Evolutionary conservation across 495 filamentous ascomycete genomes (phyloP).

Genomic region (Penicillium desertorum): DNA sequence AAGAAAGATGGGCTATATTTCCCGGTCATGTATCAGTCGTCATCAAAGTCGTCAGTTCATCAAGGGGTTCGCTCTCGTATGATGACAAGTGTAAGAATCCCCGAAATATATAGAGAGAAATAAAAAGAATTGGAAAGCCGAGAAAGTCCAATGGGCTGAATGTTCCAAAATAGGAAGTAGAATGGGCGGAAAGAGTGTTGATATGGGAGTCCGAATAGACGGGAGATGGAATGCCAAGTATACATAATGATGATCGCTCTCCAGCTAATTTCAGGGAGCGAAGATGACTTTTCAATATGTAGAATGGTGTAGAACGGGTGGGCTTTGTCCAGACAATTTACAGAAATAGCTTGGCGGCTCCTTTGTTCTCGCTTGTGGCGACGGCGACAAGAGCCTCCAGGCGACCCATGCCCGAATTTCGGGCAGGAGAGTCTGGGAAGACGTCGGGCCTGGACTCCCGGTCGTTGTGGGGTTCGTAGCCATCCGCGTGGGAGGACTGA

Average conservation of each 20-base stretch:
- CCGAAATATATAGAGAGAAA: conserved; percentile 6
- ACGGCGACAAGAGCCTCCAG: conserved; percentile 87
- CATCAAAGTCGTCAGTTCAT: conserved; percentile 44
- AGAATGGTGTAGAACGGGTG: conserved; percentile 1
- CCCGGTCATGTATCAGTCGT: conserved; percentile 42
- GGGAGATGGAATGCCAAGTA: conserved; percentile 3
- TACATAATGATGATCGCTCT: conserved; percentile 5
- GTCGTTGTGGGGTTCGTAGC: conserved; percentile 33
- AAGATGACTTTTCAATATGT: background rate
- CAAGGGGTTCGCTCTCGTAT: conserved; percentile 23
- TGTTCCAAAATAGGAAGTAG: too few species aligned
- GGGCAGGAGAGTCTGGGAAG: conserved; percentile 30
- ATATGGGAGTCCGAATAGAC: conserved; percentile 5
- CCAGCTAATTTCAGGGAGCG: conserved; percentile 4
- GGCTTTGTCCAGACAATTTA: conserved; percentile 23
- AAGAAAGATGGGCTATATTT: conserved; percentile 15
- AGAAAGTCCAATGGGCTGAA: background rate
- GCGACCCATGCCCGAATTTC: conserved; percentile 59
- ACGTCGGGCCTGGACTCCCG: conserved; percentile 35
- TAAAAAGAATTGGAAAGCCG: background rate
- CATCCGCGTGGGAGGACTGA: conserved; percentile 36
- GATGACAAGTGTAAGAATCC: conserved; percentile 5
- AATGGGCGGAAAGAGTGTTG: conserved; percentile 10
- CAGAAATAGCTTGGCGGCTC: conserved; percentile 46
- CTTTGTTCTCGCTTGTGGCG: conserved; percentile 77